phyloP scores from a whole-genome alignment of 2,329 filamentous ascomycete species.

The Biscogniauxia marginata region DNA sequence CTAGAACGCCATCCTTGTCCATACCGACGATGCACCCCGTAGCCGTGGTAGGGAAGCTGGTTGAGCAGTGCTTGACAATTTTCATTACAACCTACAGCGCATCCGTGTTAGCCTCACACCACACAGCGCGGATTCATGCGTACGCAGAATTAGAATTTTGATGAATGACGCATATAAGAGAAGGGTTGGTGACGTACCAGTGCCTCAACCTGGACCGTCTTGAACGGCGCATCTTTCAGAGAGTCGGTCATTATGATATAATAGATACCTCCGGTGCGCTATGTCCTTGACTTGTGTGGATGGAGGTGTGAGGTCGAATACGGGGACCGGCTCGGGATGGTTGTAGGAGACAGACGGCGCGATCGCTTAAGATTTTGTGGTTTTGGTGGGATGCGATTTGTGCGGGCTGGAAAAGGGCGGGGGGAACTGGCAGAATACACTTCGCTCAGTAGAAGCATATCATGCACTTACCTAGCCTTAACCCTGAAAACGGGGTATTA shows the following conservation, averaged over 20 bases:
- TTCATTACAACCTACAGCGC: conserved; percentile 81
- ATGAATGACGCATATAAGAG: conserved; percentile 29
- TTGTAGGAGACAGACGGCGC: background rate
- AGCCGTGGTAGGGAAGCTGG: conserved; percentile 81
- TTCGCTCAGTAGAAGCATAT: background rate
- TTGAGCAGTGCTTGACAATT: conserved; percentile 92
- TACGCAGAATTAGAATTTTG: conserved; percentile 26
- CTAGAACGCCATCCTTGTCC: conserved; percentile 77
- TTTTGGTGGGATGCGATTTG: conserved; percentile 30
- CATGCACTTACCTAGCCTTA: background rate
- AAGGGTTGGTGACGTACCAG: conserved; percentile 64
- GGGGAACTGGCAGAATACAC: conserved; percentile 22
- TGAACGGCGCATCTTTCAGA: conserved; percentile 69
- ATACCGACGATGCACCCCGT: conserved; percentile 92
- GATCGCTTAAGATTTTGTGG: conserved; percentile 27
- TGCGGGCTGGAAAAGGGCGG: conserved; percentile 27
- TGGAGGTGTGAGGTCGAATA: background rate
- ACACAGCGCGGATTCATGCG: background rate
- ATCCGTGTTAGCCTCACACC: background rate
- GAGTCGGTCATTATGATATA: conserved; percentile 56
- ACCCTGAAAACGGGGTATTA: too few species aligned
- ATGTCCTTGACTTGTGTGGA: background rate
- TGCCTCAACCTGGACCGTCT: conserved; percentile 90
- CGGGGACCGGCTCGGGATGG: background rate
- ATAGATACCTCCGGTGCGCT: background rate